phyloP scores from a whole-genome alignment of 768 basidiomycete genomes.

The Mycena capillaripes region DNA sequence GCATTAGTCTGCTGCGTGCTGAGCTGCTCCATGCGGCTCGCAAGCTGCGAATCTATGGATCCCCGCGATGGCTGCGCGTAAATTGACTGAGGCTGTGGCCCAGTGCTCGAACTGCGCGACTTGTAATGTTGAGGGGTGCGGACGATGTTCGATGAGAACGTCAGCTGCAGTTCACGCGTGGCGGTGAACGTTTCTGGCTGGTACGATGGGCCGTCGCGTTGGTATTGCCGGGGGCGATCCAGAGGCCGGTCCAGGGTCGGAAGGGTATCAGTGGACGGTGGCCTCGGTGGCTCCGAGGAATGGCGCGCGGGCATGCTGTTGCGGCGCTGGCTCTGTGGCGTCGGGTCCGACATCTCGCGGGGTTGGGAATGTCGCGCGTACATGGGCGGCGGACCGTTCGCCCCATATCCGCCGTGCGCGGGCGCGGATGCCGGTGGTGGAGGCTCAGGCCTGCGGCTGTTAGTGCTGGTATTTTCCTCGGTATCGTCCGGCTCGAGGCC shows the following conservation, averaged over 20 bases:
- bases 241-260: conserved; percentile 16
- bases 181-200: conserved; percentile 64
- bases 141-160: conserved; percentile 78
- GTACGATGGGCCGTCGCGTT: conserved; percentile 10
- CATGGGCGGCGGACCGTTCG: conserved; percentile 3
- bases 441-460: conserved; percentile 10
- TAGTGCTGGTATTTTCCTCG: conserved; percentile 34
- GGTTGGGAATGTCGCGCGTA: conserved; percentile 24
- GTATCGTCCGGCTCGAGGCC: conserved; percentile 52
- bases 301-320: conserved; percentile 34
- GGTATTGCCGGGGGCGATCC: conserved; percentile 31
- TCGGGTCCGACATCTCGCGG: conserved; percentile 33
- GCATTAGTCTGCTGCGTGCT: conserved; percentile 36
- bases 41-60: conserved; percentile 40
- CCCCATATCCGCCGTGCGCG: background rate
- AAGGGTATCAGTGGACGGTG: conserved; percentile 23
- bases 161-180: conserved; percentile 68
- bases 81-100: conserved; percentile 37
- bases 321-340: conserved; percentile 25
- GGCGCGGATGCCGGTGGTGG: conserved; percentile 29
- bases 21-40: conserved; percentile 46
- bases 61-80: conserved; percentile 32
- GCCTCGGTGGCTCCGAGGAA: conserved; percentile 43
- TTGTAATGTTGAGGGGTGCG: conserved; percentile 77
- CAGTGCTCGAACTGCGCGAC: conserved; percentile 41